Evolutionary conservation across 1,284 basidiomycete species (phyloP), one percentile per base, ranked within the genome.

Genomic region (Cryptococcus deneoformans): DNA sequence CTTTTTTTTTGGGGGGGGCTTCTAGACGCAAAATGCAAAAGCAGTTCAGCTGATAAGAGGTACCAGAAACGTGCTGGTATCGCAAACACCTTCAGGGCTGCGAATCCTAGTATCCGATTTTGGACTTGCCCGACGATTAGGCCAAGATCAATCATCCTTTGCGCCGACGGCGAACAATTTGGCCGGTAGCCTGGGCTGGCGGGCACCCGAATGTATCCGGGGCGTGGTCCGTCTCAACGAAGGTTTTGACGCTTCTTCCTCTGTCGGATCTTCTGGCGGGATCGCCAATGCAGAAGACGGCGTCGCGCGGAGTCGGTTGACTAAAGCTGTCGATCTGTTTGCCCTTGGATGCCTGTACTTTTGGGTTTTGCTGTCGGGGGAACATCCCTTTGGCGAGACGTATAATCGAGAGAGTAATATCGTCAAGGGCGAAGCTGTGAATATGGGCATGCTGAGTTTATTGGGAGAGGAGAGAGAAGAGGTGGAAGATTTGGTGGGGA

Each of bases 71-170:
- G 98, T 99, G 56, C 83, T 99, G 7, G 84, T 98, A n/a, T 90
- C 89, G 6, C 79, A 81, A 29, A 84, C 85, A 14, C 87, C 87
- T 69, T 80, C 83, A 54, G 82, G 84, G 24, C 85, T 92, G 64
- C 81, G 90, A 44, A 93, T 96, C 90, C 80, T 96, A 49, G 94
- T 96, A 57, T 95, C 92, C 1, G 93, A 97, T 77, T 96, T 97
- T 73, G 93, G 93, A 29, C 81, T 97, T 48, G 95, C 92, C 71
- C 92, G 92, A 73, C 90, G 90, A 71, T 82, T 96, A 36, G 92
- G 96, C 63, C 80, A 90, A 46, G 93, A 95, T 74, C 92, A 96
- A 81, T 92, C 90, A 54, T 92, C 90, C 71, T 96, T 95, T 77
- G 89, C 90, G 0, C 86, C 88, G 24, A 87, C 90, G 73, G 90